Conservation (phyloP, 2,329 filamentous ascomycete genomes). For the Septoria linicola region DNA sequence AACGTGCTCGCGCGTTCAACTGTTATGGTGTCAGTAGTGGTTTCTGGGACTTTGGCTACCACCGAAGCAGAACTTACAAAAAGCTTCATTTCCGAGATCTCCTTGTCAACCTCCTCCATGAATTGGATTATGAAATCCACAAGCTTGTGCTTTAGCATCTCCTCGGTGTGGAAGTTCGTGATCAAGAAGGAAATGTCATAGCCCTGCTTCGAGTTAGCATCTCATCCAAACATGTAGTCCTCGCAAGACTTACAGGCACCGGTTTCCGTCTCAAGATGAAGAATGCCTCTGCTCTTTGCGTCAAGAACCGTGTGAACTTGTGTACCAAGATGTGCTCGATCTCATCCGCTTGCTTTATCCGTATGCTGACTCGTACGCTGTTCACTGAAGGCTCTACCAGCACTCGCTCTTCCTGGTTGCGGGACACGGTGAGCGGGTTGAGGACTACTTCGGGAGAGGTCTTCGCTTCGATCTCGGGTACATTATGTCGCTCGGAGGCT, state of each 20-base stretch:
- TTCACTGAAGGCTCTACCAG: slow-evolving; percentile 96
- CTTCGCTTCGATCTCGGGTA: slow-evolving; percentile 91
- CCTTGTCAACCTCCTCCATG: slow-evolving; percentile 99
- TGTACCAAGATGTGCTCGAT: slow-evolving; percentile 97
- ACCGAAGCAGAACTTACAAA: slow-evolving; percentile 65
- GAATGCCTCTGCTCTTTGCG: slow-evolving; percentile 92
- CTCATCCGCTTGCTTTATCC: slow-evolving; percentile 99
- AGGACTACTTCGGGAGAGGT: slow-evolving; percentile 92
- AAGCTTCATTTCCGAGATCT: slow-evolving; percentile 99
- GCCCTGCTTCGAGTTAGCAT: slow-evolving; percentile 56
- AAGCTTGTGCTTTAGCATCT: slow-evolving; percentile 98
- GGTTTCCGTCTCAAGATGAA: slow-evolving; percentile 95
- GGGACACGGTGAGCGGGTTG: slow-evolving; percentile 83
- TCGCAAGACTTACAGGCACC: slow-evolving; percentile 66
- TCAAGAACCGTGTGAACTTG: slow-evolving; percentile 97
- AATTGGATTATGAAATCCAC: slow-evolving; percentile 99
- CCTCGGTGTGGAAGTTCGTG: slow-evolving; percentile 97
- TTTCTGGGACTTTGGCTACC: neutral
- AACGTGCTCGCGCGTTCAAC: slow-evolving; percentile 95
- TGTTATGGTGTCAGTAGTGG: slow-evolving; percentile 45
- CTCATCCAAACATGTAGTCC: neutral
- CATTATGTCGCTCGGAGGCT: slow-evolving; percentile 94
- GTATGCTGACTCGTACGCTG: slow-evolving; percentile 94
- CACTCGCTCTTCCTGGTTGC: slow-evolving; percentile 96
- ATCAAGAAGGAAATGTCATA: slow-evolving; percentile 99